Evolutionary conservation across 2,329 filamentous ascomycete species (phyloP), one percentile per base, ranked within the genome.

Genomic region (Nemania diffusa): DNA sequence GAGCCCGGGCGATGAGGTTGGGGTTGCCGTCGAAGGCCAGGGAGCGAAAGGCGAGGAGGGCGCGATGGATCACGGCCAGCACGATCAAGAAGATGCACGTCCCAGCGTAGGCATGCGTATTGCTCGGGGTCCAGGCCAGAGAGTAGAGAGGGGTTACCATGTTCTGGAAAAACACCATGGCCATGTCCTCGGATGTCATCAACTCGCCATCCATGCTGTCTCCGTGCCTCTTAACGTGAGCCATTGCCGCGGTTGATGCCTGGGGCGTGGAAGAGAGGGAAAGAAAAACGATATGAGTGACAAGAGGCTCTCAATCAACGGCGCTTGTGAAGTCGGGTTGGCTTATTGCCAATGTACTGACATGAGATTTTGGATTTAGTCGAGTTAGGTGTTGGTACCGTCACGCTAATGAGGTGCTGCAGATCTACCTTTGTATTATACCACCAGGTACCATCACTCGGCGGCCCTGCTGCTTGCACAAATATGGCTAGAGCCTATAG

Each of bases 51-150:
- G 93, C 93, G 57, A 94, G 82, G 8, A 97, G 83, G 24, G 83
- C 81, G 58, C 94, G 91, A 75, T 90, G 89, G 64, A 91, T 76
- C 67, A 90, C 83, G 65, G 90, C 90, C 61, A 98, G 88, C 46
- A 91, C 73, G 76, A 97, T 90, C 68, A 97, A 87, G 80, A 97
- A 97, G 78, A 97, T 92, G 83, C 95, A 97, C 22, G 93, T 97
- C 57, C 89, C 95, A 1, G 93, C 93, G 79, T 97, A 98, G 64
- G 86, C 82, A 73, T 91, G 92, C 6, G 85, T 82, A 48, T 82
- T 89, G 29, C 78, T 81, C 2, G 95, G 94, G 1, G 91, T 91
- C 93, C 94, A 97, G 59, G 83, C 78, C 32, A 80, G 78, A 17
- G 92, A 90, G 81, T 85, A 93, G 52, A 93, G 84, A 2, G 90